Evolutionary conservation across 208 protist genomes (phyloP).

Genomic region (Leishmania tarentolae): DNA sequence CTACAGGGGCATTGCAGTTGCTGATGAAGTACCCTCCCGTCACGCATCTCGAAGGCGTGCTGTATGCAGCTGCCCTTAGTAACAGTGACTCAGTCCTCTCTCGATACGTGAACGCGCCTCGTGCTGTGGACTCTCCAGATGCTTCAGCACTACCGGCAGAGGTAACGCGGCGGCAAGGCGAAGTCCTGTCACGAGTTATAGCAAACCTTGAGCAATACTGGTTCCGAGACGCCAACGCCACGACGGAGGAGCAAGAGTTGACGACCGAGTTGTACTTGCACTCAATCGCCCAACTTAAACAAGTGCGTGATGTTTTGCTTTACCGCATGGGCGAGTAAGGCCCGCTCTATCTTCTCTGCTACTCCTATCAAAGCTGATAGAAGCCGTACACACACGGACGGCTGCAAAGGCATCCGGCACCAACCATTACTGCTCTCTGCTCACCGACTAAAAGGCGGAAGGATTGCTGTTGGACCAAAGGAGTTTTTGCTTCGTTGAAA

Average conservation of each 20-base stretch:
- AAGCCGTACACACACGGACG: background rate
- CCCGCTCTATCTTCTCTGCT: background rate
- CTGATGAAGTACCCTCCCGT: slow-evolving; percentile 89
- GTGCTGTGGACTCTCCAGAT: slow-evolving; percentile 3
- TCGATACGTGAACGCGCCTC: slow-evolving; percentile 11
- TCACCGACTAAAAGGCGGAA: background rate
- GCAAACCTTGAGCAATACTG: slow-evolving; percentile 40
- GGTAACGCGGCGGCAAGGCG: slow-evolving; percentile 42
- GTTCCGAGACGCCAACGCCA: slow-evolving; percentile 26
- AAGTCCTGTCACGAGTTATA: slow-evolving; percentile 37
- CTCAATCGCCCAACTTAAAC: slow-evolving; percentile 77
- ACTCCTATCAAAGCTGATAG: background rate
- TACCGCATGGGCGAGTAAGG: slow-evolving; percentile 39
- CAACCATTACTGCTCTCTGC: background rate
- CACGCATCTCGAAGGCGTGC: slow-evolving; percentile 38
- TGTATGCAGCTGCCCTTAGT: slow-evolving; percentile 16
- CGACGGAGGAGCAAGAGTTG: slow-evolving; percentile 21
- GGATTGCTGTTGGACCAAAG: background rate
- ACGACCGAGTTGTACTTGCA: slow-evolving; percentile 41
- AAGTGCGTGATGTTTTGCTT: slow-evolving; percentile 72
- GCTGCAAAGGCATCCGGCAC: background rate
- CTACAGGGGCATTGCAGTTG: slow-evolving; percentile 43
- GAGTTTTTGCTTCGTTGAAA: background rate
- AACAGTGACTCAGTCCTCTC: slow-evolving; percentile 18
- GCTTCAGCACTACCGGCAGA: slow-evolving; percentile 17